Evolutionary conservation across 192 early-diverging fungal species (phyloP).

Genomic region (Geranomyces variabilis): DNA sequence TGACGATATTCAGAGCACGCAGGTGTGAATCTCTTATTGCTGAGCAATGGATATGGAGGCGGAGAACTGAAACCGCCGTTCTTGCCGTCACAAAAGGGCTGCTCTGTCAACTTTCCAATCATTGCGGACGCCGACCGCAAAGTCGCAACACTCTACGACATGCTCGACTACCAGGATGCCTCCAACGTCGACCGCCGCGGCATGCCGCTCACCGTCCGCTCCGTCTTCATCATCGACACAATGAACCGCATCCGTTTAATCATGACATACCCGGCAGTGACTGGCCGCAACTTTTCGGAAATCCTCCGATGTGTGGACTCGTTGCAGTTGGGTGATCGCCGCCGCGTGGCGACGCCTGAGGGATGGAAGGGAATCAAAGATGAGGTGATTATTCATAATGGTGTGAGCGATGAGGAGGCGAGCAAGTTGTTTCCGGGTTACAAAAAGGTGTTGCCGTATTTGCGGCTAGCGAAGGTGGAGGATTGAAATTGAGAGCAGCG

Average conservation of each 20-base stretch:
- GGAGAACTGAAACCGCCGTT: too few species aligned
- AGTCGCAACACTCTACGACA: conserved; percentile 91
- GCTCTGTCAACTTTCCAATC: conserved; percentile 84
- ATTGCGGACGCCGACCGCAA: conserved; percentile 88
- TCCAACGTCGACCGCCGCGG: conserved; percentile 87
- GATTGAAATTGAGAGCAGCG: too few species aligned
- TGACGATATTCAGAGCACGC: conserved; percentile 89
- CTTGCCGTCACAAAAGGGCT: too few species aligned
- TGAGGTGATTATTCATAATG: conserved; percentile 87
- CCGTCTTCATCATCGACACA: conserved; percentile 95
- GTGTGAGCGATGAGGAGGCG: conserved; percentile 81
- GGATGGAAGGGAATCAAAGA: conserved; percentile 88
- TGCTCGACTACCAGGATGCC: conserved; percentile 94
- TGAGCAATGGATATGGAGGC: not conserved
- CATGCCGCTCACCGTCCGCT: conserved; percentile 93
- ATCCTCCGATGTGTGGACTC: conserved; percentile 92
- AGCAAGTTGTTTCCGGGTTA: conserved; percentile 77
- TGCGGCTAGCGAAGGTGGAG: conserved; percentile 59
- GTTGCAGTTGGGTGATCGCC: conserved; percentile 85
- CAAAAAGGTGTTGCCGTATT: conserved; percentile 80
- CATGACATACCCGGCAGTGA: conserved; percentile 91
- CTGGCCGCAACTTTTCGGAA: conserved; percentile 96
- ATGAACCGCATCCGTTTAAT: conserved; percentile 86
- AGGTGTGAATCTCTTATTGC: conserved; percentile 41
- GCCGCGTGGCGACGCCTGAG: conserved; percentile 91